Percentiles rank a stretch among this genome's conserved stretches.
Evolutionary conservation across 1,139 yeast genomes (phyloP).

Genomic region (Kodamaea alishanica): DNA sequence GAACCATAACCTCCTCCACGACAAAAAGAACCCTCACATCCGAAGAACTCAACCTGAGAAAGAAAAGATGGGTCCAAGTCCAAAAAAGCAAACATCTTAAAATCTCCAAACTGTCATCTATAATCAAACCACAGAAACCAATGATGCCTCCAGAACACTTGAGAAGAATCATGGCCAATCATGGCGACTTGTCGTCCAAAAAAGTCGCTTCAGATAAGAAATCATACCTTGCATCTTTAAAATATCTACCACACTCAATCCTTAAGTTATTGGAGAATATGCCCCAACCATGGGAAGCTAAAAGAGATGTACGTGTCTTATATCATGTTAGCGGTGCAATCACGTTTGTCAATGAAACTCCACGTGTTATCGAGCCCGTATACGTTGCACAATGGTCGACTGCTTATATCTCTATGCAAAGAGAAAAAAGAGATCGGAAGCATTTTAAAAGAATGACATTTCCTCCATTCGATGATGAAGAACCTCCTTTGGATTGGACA

Average conservation of each 20-base stretch:
- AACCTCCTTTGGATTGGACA: conserved; percentile 81
- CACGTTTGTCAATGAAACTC: conserved; percentile 89
- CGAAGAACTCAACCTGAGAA: conserved; percentile 37
- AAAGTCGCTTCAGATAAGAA: conserved; percentile 84
- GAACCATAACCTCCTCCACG: conserved; percentile 15
- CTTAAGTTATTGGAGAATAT: conserved; percentile 86
- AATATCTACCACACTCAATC: conserved; percentile 94
- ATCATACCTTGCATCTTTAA: conserved; percentile 85
- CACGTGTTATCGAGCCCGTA: conserved; percentile 88
- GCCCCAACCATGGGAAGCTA: conserved; percentile 98
- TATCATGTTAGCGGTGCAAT: conserved; percentile 94
- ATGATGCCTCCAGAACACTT: conserved; percentile 96
- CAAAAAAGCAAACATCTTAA: conserved; percentile 52
- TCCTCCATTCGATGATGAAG: conserved; percentile 98
- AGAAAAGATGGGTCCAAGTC: conserved; percentile 59
- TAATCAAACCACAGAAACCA: conserved; percentile 48
- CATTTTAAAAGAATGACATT: conserved; percentile 89
- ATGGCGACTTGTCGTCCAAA: conserved; percentile 79
- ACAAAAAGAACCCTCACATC: conserved; percentile 11
- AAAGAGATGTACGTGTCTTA: conserved; percentile 79
- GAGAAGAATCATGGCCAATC: conserved; percentile 78
- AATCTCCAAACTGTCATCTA: not conserved
- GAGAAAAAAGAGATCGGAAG: conserved; percentile 85
- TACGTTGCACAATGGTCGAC: conserved; percentile 96
- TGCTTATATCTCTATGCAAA: conserved; percentile 87